phyloP scores from a whole-genome alignment of 371 early-diverging fungal species.

The Rhizopus sp. region DNA sequence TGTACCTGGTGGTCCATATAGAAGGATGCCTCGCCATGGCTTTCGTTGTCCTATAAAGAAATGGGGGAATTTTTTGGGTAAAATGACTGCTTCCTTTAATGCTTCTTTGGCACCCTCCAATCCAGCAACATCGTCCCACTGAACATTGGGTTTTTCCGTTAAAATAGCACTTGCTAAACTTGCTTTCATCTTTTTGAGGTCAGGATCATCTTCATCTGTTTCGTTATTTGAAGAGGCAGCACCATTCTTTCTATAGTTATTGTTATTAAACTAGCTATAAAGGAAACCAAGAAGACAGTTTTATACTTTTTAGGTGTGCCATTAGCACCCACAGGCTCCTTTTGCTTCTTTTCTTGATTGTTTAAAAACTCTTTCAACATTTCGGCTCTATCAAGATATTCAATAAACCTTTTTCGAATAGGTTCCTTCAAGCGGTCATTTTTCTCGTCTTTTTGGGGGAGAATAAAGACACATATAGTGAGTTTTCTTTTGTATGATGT shows the following conservation, averaged over 20 bases:
- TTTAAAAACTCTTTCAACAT: constrained; percentile 85
- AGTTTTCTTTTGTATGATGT: not conserved
- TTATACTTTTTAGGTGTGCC: constrained; percentile 57
- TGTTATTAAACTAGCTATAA: not conserved
- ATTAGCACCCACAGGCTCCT: constrained; percentile 58
- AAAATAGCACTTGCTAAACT: constrained; percentile 88
- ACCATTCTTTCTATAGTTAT: constrained; percentile 17
- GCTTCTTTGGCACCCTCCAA: constrained; percentile 98
- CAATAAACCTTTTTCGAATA: constrained; percentile 88
- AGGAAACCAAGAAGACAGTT: constrained; percentile 7
- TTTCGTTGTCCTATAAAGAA: constrained; percentile 92
- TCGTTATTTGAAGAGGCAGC: constrained; percentile 45
- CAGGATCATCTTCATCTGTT: constrained; percentile 82
- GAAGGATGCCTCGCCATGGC: constrained; percentile 97
- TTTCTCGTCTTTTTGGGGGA: constrained; percentile 82
- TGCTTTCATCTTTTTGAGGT: constrained; percentile 84
- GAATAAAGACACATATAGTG: not conserved
- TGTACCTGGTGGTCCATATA: constrained; percentile 99
- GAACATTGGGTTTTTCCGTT: constrained; percentile 93
- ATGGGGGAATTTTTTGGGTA: constrained; percentile 97
- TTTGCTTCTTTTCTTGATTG: constrained; percentile 69
- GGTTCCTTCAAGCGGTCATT: constrained; percentile 85
- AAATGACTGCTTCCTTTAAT: constrained; percentile 97
- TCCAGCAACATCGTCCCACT: constrained; percentile 98
- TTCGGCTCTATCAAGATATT: constrained; percentile 94